Evolutionary conservation across 805 yeast species (phyloP), one percentile per base, ranked within the genome.

Genomic region (Wickerhamiella cacticola): DNA sequence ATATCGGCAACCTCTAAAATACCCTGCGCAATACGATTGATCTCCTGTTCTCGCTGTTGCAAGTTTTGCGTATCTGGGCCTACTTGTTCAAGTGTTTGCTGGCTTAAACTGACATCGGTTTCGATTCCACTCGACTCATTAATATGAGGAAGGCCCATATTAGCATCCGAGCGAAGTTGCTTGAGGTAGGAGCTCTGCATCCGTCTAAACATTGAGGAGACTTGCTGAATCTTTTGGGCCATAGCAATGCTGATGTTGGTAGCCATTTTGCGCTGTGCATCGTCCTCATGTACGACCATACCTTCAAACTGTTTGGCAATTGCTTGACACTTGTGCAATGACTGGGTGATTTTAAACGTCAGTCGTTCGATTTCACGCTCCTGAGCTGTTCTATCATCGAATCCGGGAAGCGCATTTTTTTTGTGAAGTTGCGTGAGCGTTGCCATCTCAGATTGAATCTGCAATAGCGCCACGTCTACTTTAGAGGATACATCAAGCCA

Each of bases 1-100:
- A 92, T 89, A 1, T 89, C 85, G 25, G 94, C 82, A 1, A 92
- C 84, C 61, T 92, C 99, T 35, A 89, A 68, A 40, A 92, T 94
- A 45, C 96, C 95, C 69, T 84, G 85, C 3, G 98, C 97, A 47
- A 92, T 73, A 55, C 82, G 82, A 26, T 82, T 82, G 46, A 92
- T 92, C 59, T 89, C 98, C 46, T 79, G 75, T 59, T 92, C 98
- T 47, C 98, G 71, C 55, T 82, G 85, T 48, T 76, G 73, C 51
- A 48, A 54, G 52, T 46, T 48, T 41, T 48, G 55, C 26, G 51
- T 51, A 15, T 33, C 29, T 5, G 38, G 23, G 3, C 39, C 46
- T 16, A 43, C 46, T 31, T 53, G 56, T 9, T 49, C 50, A 18
- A 55, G 71, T 1, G 80, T 71, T 45, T 50, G 52, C 45, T 59